phyloP scores from a whole-genome alignment of 2,329 filamentous ascomycete species.

The Fusarium euwallaceae region DNA sequence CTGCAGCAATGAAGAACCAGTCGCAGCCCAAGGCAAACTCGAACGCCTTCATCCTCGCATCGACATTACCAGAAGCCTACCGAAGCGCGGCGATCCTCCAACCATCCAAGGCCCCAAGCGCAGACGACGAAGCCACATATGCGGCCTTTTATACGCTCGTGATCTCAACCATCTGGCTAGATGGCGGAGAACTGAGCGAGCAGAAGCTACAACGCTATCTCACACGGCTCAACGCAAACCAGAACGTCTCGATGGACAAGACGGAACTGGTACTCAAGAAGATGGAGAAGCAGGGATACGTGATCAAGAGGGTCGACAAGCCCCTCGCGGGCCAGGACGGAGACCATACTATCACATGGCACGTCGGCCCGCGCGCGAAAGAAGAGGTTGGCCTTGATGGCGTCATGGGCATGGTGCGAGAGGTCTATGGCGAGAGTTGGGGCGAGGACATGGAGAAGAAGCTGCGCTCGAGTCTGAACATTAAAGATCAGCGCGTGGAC shows the following conservation, averaged over 20 bases:
- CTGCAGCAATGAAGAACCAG: constrained; percentile 58
- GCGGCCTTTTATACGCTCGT: constrained; percentile 84
- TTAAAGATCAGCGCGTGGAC: constrained; percentile 51
- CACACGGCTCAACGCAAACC: constrained; percentile 79
- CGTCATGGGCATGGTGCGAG: constrained; percentile 76
- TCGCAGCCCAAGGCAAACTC: constrained; percentile 68
- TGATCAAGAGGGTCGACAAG: constrained; percentile 79
- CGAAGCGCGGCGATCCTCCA: constrained; percentile 75
- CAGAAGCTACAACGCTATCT: constrained; percentile 83
- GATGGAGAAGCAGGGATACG: constrained; percentile 86
- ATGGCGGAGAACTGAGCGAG: constrained; percentile 80
- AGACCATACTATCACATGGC: constrained; percentile 84
- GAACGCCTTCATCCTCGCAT: constrained; percentile 83
- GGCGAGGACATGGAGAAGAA: constrained; percentile 70
- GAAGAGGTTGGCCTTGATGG: constrained; percentile 85
- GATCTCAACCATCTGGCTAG: constrained; percentile 81
- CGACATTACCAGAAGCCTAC: constrained; percentile 76
- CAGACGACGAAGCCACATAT: constrained; percentile 81
- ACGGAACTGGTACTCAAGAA: constrained; percentile 81
- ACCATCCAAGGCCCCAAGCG: constrained; percentile 75
- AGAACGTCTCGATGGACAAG: constrained; percentile 79
- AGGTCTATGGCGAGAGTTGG: constrained; percentile 66
- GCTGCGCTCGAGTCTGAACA: constrained; percentile 72
- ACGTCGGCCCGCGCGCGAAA: constrained; percentile 86
- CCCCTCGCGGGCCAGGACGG: constrained; percentile 67